phyloP scores from a whole-genome alignment of 805 yeast species.

The Candida vaughaniae region DNA sequence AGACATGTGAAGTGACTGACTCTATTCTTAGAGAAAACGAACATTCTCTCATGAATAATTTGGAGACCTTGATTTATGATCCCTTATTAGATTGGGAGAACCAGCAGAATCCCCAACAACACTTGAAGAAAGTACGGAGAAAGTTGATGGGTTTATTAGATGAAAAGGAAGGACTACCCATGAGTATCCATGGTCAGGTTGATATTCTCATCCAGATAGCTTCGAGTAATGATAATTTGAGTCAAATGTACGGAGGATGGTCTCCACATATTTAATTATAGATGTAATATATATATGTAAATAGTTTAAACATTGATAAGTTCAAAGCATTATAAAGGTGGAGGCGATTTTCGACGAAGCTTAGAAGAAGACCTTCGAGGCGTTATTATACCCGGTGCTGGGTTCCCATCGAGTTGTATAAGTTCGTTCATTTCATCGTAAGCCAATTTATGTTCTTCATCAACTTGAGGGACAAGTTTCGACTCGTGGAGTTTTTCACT shows the following conservation, averaged over 20 bases:
- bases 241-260: constrained; percentile 96
- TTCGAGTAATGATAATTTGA: constrained; percentile 62
- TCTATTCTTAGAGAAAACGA: constrained; percentile 73
- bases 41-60: constrained; percentile 79
- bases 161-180: constrained; percentile 77
- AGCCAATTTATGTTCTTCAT: not conserved
- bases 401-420: constrained; percentile 3
- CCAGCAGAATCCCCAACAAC: constrained; percentile 58
- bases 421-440: constrained; percentile 4
- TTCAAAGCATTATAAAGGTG: constrained; percentile 10
- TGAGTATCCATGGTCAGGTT: constrained; percentile 91
- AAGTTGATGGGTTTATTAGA: constrained; percentile 81
- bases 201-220: constrained; percentile 86
- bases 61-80: constrained; percentile 91
- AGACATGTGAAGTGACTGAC: constrained; percentile 81
- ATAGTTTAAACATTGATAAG: not conserved
- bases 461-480: too few relatives aligned
- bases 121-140: constrained; percentile 67
- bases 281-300: not conserved
- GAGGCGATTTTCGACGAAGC: constrained; percentile 19
- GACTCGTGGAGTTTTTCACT: too few relatives aligned
- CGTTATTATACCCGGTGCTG: not conserved
- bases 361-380: constrained; percentile 3
- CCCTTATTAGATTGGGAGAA: constrained; percentile 80
- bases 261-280: constrained; percentile 35